Conservation (phyloP, 345 rosid genomes). For the Salix exigua region DNA sequence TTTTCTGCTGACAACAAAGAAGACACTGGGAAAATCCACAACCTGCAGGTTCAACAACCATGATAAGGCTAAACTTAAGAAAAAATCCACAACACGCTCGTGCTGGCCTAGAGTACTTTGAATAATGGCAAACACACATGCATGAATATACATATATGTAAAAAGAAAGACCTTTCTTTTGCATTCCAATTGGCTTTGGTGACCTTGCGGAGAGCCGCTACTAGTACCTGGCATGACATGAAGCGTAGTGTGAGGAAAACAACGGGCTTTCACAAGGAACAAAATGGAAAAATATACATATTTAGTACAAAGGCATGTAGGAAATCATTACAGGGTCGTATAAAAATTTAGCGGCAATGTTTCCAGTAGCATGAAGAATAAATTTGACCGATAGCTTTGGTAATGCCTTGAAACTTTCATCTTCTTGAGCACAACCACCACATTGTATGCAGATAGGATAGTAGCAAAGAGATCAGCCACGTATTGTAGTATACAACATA, state of each 20-base stretch:
- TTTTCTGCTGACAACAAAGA: slow-evolving; percentile 67
- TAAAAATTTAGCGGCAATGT: slow-evolving; percentile 66
- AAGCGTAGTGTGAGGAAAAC: slow-evolving; percentile 10
- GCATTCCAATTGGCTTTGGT: slow-evolving; percentile 87
- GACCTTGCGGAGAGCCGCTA: slow-evolving; percentile 67
- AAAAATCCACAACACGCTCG: background rate
- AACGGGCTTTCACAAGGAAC: background rate
- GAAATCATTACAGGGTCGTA: slow-evolving; percentile 53
- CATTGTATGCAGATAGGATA: background rate
- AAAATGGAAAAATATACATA: background rate
- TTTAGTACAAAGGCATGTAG: background rate
- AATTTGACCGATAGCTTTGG: slow-evolving; percentile 58
- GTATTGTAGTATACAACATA: background rate
- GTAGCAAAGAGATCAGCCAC: background rate
- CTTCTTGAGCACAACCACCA: slow-evolving; percentile 13
- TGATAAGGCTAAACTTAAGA: slow-evolving; percentile 3
- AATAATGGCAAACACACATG: background rate
- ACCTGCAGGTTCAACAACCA: slow-evolving; percentile 38
- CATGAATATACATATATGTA: background rate
- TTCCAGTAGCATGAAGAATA: slow-evolving; percentile 62
- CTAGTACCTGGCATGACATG: slow-evolving; percentile 41
- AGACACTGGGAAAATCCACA: slow-evolving; percentile 74
- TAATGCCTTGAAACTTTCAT: slow-evolving; percentile 36
- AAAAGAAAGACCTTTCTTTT: slow-evolving; percentile 67
- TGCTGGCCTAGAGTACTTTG: background rate